Percentiles rank a stretch among this genome's conserved stretches.
Evolutionary conservation across 1,284 basidiomycete genomes (phyloP).

Genomic region (Ustilago xerochloae): DNA sequence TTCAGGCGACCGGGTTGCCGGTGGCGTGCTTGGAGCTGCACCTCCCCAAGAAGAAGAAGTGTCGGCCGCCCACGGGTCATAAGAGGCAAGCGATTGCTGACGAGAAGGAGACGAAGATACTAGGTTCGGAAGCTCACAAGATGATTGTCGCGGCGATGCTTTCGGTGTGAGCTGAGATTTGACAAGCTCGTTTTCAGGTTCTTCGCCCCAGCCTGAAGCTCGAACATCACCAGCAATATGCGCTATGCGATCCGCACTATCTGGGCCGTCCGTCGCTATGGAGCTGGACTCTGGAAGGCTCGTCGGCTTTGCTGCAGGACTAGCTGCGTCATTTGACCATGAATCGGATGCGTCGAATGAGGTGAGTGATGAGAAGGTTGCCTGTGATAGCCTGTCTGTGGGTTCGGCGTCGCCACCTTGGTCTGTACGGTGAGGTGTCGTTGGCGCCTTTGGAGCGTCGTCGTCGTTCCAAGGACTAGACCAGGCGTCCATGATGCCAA

Average conservation of each 20-base stretch:
- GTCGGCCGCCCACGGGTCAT: slow-evolving; percentile 29
- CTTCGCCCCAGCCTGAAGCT: background rate
- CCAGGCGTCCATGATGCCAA: slow-evolving; percentile 40
- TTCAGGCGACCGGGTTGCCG: background rate
- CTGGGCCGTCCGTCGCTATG: background rate
- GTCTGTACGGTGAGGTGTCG: background rate
- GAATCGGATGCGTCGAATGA: slow-evolving; percentile 38
- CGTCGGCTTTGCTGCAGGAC: background rate
- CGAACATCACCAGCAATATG: too few species aligned
- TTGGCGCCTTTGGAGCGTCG: background rate
- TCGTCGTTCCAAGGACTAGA: slow-evolving; percentile 48
- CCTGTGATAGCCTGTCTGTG: background rate
- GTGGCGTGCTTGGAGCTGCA: background rate
- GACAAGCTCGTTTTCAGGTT: background rate
- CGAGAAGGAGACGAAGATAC: background rate
- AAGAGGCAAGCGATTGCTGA: slow-evolving; percentile 14
- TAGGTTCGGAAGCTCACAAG: background rate
- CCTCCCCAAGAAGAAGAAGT: slow-evolving; percentile 16
- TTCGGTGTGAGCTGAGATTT: background rate
- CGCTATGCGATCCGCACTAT: background rate
- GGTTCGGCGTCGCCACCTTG: background rate
- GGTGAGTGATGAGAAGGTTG: slow-evolving; percentile 17
- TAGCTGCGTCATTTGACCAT: slow-evolving; percentile 18
- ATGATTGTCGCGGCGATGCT: background rate
- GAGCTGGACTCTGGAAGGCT: background rate